Base-by-base conservation (phyloP, 176 grass and related monocot species). In the Cocos nucifera region DNA sequence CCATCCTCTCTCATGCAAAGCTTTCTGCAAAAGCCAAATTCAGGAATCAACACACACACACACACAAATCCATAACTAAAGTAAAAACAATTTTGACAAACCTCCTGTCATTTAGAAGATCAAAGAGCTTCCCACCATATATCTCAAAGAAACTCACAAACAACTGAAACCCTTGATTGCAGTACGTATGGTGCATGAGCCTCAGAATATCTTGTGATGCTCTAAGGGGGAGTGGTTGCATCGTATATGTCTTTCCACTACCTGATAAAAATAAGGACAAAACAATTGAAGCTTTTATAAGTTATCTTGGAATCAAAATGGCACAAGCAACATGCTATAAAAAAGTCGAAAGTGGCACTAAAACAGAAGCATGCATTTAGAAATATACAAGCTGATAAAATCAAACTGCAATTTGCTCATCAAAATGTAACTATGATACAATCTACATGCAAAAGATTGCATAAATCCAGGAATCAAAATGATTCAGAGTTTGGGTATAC, bases 61-160 rank as follows among this genome's bases (percentile, higher is more conserved):
- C 12, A 26, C 15, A 72, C 30, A 61, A 20, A 48, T 44, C 22
- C 26, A 21, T 23, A 58, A 74, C 75, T 24, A 26, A 22, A 0
- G 63, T 10, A 19, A 77, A 52, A 62, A 19, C 50, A 62, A 51
- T 28, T 51, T 4, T 9, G 57, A 71, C 69, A 72, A 55, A 98
- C 94, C 78, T 98, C 61, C 94, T 79, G 24, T 98, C 94, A 73
- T 98, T 98, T 26, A 98, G 77, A 62, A 98, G 85, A 72, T 98
- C 88, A 61, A 93, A 98, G 51, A 98, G 74, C 74, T 98, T 98
- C 23, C 94, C 94, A 60, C 94, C 88, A 73, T 98, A 98, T 64
- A 98, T 98, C 69, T 98, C 94, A 81, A 98, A 98, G 82, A 98
- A 98, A 68, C 94, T 98, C 65, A 98, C 68, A 55, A 79, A 93